Evolutionary conservation across 1,284 basidiomycete genomes (phyloP).

Genomic region (Rhodotorula glutinis): DNA sequence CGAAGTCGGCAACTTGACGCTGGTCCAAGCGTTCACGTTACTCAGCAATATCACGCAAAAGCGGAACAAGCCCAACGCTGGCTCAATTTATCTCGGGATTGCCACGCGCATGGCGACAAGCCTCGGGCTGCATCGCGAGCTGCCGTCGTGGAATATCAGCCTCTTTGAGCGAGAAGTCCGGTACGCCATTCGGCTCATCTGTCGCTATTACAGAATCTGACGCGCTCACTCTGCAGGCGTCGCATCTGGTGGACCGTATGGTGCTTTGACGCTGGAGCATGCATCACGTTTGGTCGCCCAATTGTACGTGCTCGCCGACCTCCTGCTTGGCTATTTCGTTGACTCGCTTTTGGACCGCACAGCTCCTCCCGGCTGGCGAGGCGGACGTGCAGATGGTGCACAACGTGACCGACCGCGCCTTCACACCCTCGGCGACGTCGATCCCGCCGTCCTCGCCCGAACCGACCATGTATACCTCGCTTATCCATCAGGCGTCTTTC

Average conservation of each 20-base stretch:
- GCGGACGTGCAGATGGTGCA: slow-evolving; percentile 8
- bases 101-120: slow-evolving; percentile 43
- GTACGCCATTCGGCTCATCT: neutral
- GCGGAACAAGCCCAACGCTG: slow-evolving; percentile 41
- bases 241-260: slow-evolving; percentile 44
- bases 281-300: slow-evolving; percentile 42
- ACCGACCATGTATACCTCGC: slow-evolving; percentile 9
- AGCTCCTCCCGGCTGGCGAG: slow-evolving; percentile 4
- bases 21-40: slow-evolving; percentile 32
- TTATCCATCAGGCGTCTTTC: slow-evolving; percentile 9
- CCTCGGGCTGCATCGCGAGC: slow-evolving; percentile 43
- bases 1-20: slow-evolving; percentile 38
- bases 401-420: slow-evolving; percentile 7
- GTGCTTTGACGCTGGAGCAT: slow-evolving; percentile 33
- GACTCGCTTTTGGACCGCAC: neutral
- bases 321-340: neutral
- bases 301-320: neutral
- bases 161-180: slow-evolving; percentile 42
- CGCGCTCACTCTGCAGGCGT: slow-evolving; percentile 14
- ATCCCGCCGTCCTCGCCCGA: neutral
- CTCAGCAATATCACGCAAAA: slow-evolving; percentile 42
- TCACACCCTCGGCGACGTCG: neutral
- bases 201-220: too few relatives aligned
- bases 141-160: slow-evolving; percentile 38
- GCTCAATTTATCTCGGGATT: slow-evolving; percentile 41